phyloP scores from a whole-genome alignment of 2,329 filamentous ascomycete species.

The Monosporascus sp. region DNA sequence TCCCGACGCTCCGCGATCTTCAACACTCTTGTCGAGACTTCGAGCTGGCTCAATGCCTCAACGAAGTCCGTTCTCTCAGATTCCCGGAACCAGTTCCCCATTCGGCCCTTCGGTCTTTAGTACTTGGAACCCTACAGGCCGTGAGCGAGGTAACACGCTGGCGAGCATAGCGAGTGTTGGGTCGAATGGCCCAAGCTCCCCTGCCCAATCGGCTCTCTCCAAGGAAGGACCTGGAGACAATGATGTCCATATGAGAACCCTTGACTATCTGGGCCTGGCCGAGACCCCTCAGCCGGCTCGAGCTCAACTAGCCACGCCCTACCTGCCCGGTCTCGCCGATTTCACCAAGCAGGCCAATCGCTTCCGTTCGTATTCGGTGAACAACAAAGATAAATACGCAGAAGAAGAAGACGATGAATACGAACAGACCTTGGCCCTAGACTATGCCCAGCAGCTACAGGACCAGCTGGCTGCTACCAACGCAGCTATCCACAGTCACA shows the following conservation, averaged over 20 bases:
- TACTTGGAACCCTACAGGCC: constrained; percentile 68
- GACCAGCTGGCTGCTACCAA: constrained; percentile 60
- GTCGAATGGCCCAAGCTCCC: constrained; percentile 86
- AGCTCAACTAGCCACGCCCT: constrained; percentile 68
- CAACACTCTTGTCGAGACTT: constrained; percentile 75
- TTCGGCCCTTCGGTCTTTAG: constrained; percentile 91
- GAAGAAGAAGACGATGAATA: constrained; percentile 81
- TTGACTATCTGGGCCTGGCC: constrained; percentile 92
- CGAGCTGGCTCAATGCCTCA: constrained; percentile 94
- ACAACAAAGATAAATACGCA: constrained; percentile 95
- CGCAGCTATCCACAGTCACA: constrained; percentile 79
- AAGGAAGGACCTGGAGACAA: constrained; percentile 79
- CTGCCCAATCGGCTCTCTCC: constrained; percentile 79
- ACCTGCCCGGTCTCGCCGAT: constrained; percentile 70
- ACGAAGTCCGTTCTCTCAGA: constrained; percentile 61
- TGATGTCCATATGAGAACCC: constrained; percentile 80
- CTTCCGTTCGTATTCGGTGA: constrained; percentile 96
- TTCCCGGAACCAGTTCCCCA: constrained; percentile 53
- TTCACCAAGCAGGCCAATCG: constrained; percentile 75
- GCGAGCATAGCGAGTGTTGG: constrained; percentile 78
- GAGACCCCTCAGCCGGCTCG: constrained; percentile 82
- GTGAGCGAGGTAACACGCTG: constrained; percentile 81
- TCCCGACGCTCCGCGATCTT: constrained; percentile 49
- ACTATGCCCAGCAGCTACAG: constrained; percentile 57
- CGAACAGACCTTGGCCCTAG: constrained; percentile 47